Conservation (phyloP, 2,329 filamentous ascomycete genomes). For the Aspergillus sp. region DNA sequence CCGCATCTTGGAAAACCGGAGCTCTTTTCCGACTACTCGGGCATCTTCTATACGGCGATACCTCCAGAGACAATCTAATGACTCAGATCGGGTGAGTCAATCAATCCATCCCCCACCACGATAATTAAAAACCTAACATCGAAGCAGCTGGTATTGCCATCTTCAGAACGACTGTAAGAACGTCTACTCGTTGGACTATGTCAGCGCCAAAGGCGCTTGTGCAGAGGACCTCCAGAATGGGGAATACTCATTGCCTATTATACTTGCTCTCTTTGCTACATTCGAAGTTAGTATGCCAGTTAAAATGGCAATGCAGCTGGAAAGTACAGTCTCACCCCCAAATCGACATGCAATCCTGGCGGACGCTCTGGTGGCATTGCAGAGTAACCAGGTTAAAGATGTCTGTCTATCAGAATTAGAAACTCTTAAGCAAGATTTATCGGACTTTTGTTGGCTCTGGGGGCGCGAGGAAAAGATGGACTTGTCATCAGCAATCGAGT, state of each 20-base stretch:
- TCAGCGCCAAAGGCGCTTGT: conserved; percentile 12
- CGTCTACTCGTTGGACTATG: conserved; percentile 18
- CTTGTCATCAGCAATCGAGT: too few species aligned
- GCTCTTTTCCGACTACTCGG: conserved; percentile 16
- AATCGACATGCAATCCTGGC: too few species aligned
- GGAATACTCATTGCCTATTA: conserved; percentile 15
- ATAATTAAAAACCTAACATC: not conserved
- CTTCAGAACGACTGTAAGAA: conserved; percentile 21
- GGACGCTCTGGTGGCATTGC: conserved; percentile 11
- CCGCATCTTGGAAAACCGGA: conserved; percentile 16
- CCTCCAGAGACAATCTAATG: conserved; percentile 12
- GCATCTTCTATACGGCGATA: conserved; percentile 12
- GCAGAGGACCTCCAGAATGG: conserved; percentile 16
- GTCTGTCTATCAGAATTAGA: conserved; percentile 12
- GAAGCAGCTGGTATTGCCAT: conserved; percentile 16
- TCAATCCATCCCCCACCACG: not conserved
- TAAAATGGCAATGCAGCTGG: too few species aligned
- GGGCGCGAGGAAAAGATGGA: conserved; percentile 17
- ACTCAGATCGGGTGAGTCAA: conserved; percentile 12
- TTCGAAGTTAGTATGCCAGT: too few species aligned
- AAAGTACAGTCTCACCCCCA: too few species aligned
- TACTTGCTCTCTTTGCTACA: conserved; percentile 14
- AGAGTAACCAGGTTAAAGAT: conserved; percentile 9
- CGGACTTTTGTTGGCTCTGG: conserved; percentile 19
- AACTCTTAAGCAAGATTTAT: conserved; percentile 2